Evolutionary conservation across 352 stramenopile species (phyloP).

Genomic region (Peronospora destructor): DNA sequence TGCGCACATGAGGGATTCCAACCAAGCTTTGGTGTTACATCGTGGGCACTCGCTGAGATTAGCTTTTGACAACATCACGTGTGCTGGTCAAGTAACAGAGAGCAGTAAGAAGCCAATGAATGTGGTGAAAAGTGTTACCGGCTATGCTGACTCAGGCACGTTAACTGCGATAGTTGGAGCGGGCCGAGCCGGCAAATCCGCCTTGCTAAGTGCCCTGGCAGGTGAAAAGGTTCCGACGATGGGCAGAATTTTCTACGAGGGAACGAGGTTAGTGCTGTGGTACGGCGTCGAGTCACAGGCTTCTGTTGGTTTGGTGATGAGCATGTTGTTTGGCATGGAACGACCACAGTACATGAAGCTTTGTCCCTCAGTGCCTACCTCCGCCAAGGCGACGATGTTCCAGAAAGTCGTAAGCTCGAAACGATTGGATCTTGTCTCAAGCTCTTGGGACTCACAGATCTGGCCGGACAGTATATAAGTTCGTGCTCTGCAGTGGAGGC

Average conservation of each 20-base stretch:
- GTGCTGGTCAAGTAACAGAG: constrained; percentile 1
- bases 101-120: not conserved
- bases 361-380: constrained; percentile 18
- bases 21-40: constrained; percentile 5
- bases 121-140: constrained; percentile 13
- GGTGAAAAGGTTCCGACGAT: constrained; percentile 11
- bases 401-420: constrained; percentile 10
- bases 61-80: constrained; percentile 22
- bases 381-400: constrained; percentile 8
- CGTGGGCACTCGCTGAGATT: constrained; percentile 10
- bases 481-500: constrained; percentile 12
- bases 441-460: constrained; percentile 16
- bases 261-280: constrained; percentile 11
- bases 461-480: constrained; percentile 14
- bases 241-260: constrained; percentile 22
- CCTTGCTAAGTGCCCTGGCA: constrained; percentile 16
- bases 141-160: constrained; percentile 18
- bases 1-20: constrained; percentile 2
- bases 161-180: constrained; percentile 22
- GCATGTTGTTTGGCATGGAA: constrained; percentile 14
- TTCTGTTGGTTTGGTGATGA: constrained; percentile 25
- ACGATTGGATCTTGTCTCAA: constrained; percentile 18
- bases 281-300: constrained; percentile 17
- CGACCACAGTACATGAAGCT: constrained; percentile 23
- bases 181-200: constrained; percentile 8